Base-by-base conservation (phyloP, 805 yeast species). In the Candida railenensis region DNA sequence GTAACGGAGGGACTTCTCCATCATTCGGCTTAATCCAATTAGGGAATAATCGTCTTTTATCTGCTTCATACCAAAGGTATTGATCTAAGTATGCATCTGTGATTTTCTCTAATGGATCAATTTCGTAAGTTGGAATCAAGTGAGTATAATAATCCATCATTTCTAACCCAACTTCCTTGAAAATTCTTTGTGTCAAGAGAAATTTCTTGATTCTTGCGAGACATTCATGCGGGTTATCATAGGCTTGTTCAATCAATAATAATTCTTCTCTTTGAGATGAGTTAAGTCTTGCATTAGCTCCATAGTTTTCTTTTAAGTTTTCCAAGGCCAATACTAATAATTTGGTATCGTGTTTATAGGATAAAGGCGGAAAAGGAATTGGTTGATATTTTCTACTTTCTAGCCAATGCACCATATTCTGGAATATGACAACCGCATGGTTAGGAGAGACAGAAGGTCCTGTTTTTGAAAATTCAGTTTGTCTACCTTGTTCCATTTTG, bases 1-100 rank as follows among this genome's bases (percentile, higher is more conserved):
- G 71, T 28, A 91, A 65, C 0, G 97, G 99, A 0, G 98, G 96
- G 19, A 94, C 85, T 64, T 94, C 99, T 22, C 87, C 78, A 57
- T 94, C 99, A 54, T 87, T 82, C 7, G 99, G 99, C 61, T 94
- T 94, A 34, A 94, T 77, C 99, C 99, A 94, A 61, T 84, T 85
- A 3, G 99, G 99, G 66, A 94, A 94, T 22, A 94, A 66, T 5
- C 83, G 81, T 48, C 97, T 69, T 60, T 87, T 83, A 45, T 89
- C 96, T 8, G 94, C 92, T 61, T 94, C 98, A 65, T 87, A 92
- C 97, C 98, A 94, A 39, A 94, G 69, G 56, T 92, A 94, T 58
- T 94, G 99, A 58, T 92, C 98, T 36, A 94, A 66, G 54, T 92
- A 94, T 0, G 98, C 97, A 68, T 94, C 99, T 0, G 97, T 90